phyloP scores from a whole-genome alignment of 345 rosid genomes.

The Garcia nutans region DNA sequence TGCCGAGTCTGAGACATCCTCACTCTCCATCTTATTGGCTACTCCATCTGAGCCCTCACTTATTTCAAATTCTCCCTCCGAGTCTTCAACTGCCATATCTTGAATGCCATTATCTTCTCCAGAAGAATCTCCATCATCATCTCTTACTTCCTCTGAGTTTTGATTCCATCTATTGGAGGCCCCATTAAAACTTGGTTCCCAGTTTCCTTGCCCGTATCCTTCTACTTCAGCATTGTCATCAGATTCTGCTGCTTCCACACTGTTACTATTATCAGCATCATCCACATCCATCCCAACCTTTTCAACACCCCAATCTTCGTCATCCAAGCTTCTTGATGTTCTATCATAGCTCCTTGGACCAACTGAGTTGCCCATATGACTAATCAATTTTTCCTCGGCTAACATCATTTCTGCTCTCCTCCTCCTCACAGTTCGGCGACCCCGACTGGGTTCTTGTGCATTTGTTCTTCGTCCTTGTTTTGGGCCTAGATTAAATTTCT shows the following conservation, averaged over 20 bases:
- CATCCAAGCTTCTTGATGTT: constrained; percentile 27
- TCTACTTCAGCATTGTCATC: constrained; percentile 59
- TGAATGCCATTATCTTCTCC: constrained; percentile 39
- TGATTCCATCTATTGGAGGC: constrained; percentile 50
- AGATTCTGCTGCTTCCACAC: constrained; percentile 56
- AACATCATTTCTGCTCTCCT: constrained; percentile 60
- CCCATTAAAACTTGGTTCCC: constrained; percentile 45
- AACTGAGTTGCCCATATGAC: constrained; percentile 19
- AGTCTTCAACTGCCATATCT: constrained; percentile 35
- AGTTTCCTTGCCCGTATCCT: constrained; percentile 49
- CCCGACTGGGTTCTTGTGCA: constrained; percentile 56
- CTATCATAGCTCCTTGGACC: constrained; percentile 21
- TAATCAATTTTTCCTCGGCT: constrained; percentile 24
- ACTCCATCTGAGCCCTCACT: constrained; percentile 52
- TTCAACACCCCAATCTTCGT: constrained; percentile 45
- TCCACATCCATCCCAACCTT: constrained; percentile 39
- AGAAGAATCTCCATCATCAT: constrained; percentile 55
- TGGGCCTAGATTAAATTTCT: constrained; percentile 37
- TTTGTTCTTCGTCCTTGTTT: constrained; percentile 42
- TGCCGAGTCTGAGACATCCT: constrained; percentile 45
- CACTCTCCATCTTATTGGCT: constrained; percentile 33
- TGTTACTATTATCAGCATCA: constrained; percentile 58
- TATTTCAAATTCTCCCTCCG: constrained; percentile 38
- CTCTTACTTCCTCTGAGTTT: constrained; percentile 47
- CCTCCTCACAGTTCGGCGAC: constrained; percentile 82